Percentiles rank a stretch among this genome's conserved stretches.
Conservation (phyloP, 2,329 filamentous ascomycete genomes). For the Alternaria rosae region DNA sequence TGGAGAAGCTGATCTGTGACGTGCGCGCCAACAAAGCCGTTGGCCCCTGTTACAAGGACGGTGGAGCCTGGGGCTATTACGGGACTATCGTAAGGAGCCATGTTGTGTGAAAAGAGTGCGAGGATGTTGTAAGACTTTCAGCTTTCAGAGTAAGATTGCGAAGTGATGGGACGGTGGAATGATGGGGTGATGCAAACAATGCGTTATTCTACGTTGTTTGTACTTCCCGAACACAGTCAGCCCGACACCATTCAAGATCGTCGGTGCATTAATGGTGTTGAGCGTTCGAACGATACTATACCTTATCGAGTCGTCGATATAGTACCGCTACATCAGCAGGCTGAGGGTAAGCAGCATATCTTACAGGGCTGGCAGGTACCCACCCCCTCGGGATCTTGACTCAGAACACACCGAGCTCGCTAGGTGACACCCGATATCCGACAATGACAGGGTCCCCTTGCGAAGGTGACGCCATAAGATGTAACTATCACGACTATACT, state of each 20-base stretch:
- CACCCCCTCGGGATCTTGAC: not conserved
- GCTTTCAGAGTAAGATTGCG: not conserved
- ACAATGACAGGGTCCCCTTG: not conserved
- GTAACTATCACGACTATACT: not conserved
- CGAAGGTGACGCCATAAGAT: not conserved
- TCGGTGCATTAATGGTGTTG: conserved; percentile 9
- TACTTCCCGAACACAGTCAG: not conserved
- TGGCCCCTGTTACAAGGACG: conserved; percentile 43
- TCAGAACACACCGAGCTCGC: conserved; percentile 3
- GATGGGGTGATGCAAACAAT: not conserved
- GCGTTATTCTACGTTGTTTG: not conserved
- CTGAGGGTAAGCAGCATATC: not conserved
- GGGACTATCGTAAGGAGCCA: conserved; percentile 7
- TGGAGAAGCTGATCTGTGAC: conserved; percentile 42
- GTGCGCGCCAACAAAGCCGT: conserved; percentile 43
- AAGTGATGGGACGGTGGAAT: not conserved
- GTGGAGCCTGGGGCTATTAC: conserved; percentile 25
- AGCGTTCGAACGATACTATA: not conserved
- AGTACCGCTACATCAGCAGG: not conserved
- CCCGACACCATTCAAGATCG: not conserved
- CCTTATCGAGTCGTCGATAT: not conserved
- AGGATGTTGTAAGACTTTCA: not conserved
- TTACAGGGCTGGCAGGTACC: not conserved
- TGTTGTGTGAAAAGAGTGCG: not conserved
- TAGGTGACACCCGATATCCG: not conserved